Percentiles rank a stretch among this genome's conserved stretches.
Conservation (phyloP, 495 filamentous ascomycete genomes). For the Xylaria palmicola region DNA sequence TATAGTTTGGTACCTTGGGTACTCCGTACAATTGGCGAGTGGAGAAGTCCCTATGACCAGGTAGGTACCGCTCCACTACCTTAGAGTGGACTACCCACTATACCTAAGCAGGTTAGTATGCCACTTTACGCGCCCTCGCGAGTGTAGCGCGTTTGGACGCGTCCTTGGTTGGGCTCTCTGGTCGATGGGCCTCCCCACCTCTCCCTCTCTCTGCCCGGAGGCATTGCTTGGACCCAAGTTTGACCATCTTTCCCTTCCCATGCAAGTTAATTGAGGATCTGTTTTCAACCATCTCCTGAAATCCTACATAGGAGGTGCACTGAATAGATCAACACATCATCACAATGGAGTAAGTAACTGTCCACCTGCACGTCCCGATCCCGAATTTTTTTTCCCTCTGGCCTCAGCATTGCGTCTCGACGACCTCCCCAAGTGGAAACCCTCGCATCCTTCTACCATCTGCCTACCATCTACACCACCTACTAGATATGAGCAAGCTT, state of each 20-base stretch:
- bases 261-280: neutral
- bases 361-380: neutral
- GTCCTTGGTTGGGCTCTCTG: neutral
- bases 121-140: conserved; percentile 16
- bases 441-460: neutral
- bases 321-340: neutral
- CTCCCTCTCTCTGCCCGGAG: neutral
- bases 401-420: too few species aligned
- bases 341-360: conserved; percentile 40
- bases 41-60: too few species aligned
- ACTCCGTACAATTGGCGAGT: too few species aligned
- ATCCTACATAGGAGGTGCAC: neutral
- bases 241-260: neutral
- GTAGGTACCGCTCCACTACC: too few species aligned
- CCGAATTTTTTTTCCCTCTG: neutral
- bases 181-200: neutral
- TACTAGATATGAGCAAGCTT: too few species aligned
- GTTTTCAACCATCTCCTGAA: neutral
- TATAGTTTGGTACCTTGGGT: too few species aligned
- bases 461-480: too few species aligned
- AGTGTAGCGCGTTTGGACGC: conserved; percentile 2
- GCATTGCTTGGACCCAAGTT: neutral
- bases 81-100: neutral
- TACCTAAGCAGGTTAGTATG: neutral
- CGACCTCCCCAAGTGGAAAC: too few species aligned